Base-by-base conservation (phyloP, 2,329 filamentous ascomycete genomes). In the Exserohilum turcica region DNA sequence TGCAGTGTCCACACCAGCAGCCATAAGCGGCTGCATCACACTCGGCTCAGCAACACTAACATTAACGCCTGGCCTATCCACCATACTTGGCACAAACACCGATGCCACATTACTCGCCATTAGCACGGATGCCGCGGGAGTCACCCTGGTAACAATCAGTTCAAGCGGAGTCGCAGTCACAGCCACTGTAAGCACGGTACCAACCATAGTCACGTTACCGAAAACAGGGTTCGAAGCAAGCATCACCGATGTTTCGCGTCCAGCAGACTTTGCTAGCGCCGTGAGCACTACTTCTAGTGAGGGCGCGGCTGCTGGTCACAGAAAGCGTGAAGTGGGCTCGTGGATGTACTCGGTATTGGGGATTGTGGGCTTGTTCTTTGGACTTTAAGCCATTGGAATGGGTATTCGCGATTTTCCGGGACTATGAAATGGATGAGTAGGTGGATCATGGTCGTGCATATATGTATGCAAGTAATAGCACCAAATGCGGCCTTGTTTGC, bases 51-150 rank as follows among this genome's bases (percentile, higher is more conserved):
- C 55, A 15, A 60, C 45, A 3, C 35, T 72, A 3, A 66, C 64
- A 2, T 61, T 72, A 12, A 64, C 66, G 5, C 63, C 61, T 19
- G 69, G 69, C 19, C 53, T 72, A 3, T 67, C 68, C 0, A 70
- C 66, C 6, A 61, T 55, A 4, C 29, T 73, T 3, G 65, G 61
- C 12, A 38, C 56, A 18, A 40, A 54, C 13, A 28, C 28, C 19
- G 21, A 39, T 12, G 54, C 60, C 1, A 71, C 67, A 1, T 58
- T 63, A 19, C 42, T 73, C 12, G 63, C 52, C 5, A 55, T 72
- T 6, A 59, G 59, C 5, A 70, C 67, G 3, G 55, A 70, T 38
- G 35, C 29, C n/a, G 48, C 51, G 8, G 67, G 66, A 15, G 61
- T 66, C 12, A 70, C 66, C 0, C 47, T 70, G 3, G 58, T 71